These are phyloP conservation scores for Castanea crenata DNA, from an alignment of 306 rosid genomes.

Conservation along the genomic window DNA sequence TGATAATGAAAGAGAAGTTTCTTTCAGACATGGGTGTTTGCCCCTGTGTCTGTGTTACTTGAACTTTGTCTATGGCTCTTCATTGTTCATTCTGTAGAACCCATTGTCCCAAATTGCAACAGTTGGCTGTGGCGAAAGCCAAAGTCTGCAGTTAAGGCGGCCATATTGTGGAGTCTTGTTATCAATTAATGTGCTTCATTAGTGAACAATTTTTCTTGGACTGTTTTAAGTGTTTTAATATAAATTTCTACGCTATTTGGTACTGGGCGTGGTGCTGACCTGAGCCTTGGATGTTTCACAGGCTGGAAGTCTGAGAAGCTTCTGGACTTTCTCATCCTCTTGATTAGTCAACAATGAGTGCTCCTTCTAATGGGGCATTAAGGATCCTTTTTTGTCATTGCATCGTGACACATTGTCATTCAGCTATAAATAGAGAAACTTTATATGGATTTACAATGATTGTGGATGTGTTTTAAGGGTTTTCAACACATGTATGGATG, in stretches of 20 bases:
- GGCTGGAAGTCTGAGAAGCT: constrained; percentile 5
- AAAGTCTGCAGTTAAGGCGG: background rate
- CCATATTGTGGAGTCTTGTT: background rate
- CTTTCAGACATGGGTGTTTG: background rate
- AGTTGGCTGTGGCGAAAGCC: background rate
- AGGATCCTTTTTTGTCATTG: constrained; percentile 1
- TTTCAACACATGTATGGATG: background rate
- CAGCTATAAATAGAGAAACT: background rate
- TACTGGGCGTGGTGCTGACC: background rate
- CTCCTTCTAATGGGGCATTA: background rate
- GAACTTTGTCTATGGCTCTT: background rate
- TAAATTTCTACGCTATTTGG: background rate
- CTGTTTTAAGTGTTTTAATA: background rate
- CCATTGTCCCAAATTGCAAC: background rate
- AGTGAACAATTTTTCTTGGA: background rate
- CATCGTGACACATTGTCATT: background rate
- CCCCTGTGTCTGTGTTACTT: background rate
- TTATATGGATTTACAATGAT: background rate
- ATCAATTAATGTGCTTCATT: background rate
- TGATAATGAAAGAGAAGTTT: too few relatives aligned
- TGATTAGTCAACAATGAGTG: constrained; percentile 5
- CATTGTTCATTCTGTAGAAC: background rate
- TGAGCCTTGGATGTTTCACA: constrained; percentile 9
- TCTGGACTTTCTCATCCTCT: constrained; percentile 1
- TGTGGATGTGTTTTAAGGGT: constrained; percentile 1